These are phyloP conservation scores for Sporisorium exsertum DNA, from an alignment of 1,284 basidiomycete species.

Conservation along the genomic window DNA sequence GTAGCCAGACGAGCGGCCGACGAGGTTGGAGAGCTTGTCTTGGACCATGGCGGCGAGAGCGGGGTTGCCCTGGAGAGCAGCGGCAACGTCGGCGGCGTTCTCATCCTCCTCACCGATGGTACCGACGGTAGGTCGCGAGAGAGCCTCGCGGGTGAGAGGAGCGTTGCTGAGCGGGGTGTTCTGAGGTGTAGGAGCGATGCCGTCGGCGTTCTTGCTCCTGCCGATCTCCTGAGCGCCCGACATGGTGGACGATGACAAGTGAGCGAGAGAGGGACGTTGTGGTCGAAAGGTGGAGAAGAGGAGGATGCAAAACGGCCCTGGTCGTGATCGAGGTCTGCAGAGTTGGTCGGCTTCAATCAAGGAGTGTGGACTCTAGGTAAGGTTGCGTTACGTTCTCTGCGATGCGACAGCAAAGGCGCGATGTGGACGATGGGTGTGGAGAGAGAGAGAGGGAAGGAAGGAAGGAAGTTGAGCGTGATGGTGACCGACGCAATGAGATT, in stretches of 20 bases:
- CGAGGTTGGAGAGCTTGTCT: constrained; percentile 75
- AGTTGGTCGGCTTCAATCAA: not conserved
- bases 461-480: not conserved
- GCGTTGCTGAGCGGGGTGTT: constrained; percentile 82
- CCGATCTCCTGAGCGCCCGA: constrained; percentile 54
- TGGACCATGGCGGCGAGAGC: constrained; percentile 70
- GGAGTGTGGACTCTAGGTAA: not conserved
- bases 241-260: constrained; percentile 21
- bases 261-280: not conserved
- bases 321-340: constrained; percentile 5
- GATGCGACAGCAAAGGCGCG: constrained; percentile 1
- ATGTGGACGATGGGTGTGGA: constrained; percentile 5
- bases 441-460: not conserved
- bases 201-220: constrained; percentile 60
- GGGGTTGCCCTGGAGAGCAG: constrained; percentile 63
- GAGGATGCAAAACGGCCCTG: not conserved
- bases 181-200: constrained; percentile 79
- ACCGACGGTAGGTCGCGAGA: constrained; percentile 74
- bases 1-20: constrained; percentile 86
- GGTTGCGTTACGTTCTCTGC: constrained; percentile 6
- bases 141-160: constrained; percentile 76
- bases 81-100: constrained; percentile 51
- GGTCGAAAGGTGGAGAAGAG: not conserved
- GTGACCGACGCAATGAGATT: constrained; percentile 1
- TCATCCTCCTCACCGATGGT: constrained; percentile 68